Percentiles rank a stretch among this genome's conserved stretches.
Evolutionary conservation across 371 early-diverging fungal genomes (phyloP).

Genomic region (Fennellomyces sp.): DNA sequence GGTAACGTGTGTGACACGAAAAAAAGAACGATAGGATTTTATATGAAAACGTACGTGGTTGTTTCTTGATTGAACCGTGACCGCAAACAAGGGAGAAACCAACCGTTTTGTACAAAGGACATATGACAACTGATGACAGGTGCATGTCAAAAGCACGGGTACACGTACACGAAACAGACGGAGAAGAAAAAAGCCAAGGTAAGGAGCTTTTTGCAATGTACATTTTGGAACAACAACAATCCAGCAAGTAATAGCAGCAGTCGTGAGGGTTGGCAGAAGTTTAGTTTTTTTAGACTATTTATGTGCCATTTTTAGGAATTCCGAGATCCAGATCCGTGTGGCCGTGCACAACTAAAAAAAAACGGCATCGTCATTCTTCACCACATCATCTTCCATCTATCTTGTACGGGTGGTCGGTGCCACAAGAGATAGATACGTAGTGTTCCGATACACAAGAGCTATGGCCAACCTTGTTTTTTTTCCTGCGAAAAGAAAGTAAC

Average conservation of each 20-base stretch:
- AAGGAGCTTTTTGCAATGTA: no score
- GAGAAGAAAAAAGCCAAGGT: neutral
- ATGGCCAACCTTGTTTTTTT: neutral
- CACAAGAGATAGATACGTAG: neutral
- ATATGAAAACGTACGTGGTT: no score
- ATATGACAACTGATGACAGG: constrained; percentile 5
- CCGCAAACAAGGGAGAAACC: neutral
- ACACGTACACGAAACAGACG: neutral
- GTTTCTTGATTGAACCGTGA: no score
- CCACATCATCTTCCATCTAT: neutral
- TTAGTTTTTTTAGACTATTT: neutral
- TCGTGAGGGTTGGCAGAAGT: neutral
- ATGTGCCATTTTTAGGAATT: neutral
- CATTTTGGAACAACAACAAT: no score
- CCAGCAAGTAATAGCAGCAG: no score
- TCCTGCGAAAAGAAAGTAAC: neutral
- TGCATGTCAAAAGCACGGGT: constrained; percentile 2
- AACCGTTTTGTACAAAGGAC: no score
- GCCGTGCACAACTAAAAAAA: neutral
- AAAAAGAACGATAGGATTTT: no score
- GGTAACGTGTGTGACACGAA: no score
- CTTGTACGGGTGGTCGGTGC: neutral
- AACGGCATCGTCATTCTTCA: neutral
- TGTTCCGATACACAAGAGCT: neutral
- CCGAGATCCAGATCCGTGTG: neutral